Base-by-base conservation (phyloP, 805 yeast species). In the Kuraishia cidri region DNA sequence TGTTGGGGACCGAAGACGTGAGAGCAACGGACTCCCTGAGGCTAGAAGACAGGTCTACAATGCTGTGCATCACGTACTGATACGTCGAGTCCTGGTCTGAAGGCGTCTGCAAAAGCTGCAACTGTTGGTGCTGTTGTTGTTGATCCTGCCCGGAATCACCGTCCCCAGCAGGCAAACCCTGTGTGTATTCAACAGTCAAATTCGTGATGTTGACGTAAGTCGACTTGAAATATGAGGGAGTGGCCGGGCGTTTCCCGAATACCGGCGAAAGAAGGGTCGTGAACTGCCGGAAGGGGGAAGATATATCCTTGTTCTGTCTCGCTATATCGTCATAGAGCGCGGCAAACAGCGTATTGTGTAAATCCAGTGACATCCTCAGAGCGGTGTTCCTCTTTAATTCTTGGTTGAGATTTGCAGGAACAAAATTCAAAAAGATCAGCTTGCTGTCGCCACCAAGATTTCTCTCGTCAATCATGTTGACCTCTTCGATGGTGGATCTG, bases 371-470 rank as follows among this genome's bases (percentile, higher is more conserved):
- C 27, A 25, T 6, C 15, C 12, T 5, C 27, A 14, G 27, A 4
- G 15, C 27, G 5, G 15, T 4, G 15, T 25, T 25, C 17, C 16
- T 25, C 5, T 6, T 7, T 6, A 10, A 25, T 4, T 8, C 14
- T 12, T 25, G 9, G 5, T 17, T n/a, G 6, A 25, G 6, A n/a
- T 14, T n/a, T 13, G 31, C 6, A n/a, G 51, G 52, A 6, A 47
- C 32, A 31, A 55, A 52, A 34, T 56, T 50, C 10, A 56, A 38
- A 34, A 57, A 51, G 4, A 57, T 29, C 10, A 57, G 33, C 31
- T 56, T 56, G 1, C 60, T 30, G 25, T 41, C 47, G 6, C 52
- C 57, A 8, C 55, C 52, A 2, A 34, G 24, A 2, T 47, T 31
- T 4, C 9, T 12, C 12, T 27, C 28, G 8, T 23, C 30, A 4